Evolutionary conservation across 441 rosid species (phyloP).

Genomic region (Adansonia grandidieri): DNA sequence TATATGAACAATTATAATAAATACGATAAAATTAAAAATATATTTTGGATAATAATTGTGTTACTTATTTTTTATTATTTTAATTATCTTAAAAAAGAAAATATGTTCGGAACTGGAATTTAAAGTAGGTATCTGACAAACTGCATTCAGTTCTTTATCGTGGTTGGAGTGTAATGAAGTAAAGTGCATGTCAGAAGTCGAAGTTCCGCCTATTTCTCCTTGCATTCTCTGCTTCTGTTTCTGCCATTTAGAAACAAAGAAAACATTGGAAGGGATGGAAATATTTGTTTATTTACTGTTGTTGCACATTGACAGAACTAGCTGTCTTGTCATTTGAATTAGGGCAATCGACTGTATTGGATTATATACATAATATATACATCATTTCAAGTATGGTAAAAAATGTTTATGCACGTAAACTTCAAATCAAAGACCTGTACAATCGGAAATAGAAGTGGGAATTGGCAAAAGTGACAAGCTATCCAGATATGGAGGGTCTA

Average conservation of each 20-base stretch:
- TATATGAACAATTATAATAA: too few relatives aligned
- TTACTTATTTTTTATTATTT: too few relatives aligned
- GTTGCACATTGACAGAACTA: constrained; percentile 8
- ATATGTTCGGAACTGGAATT: too few relatives aligned
- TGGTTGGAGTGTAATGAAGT: background rate
- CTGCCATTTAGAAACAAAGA: background rate
- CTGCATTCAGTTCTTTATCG: constrained; percentile 17
- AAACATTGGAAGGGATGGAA: background rate
- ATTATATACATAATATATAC: background rate
- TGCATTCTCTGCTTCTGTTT: too few relatives aligned
- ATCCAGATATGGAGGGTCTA: constrained; percentile 24
- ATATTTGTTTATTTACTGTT: constrained; percentile 30
- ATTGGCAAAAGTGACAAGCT: constrained; percentile 19
- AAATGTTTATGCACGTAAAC: background rate
- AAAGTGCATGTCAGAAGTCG: background rate
- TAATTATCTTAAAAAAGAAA: too few relatives aligned
- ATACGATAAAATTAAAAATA: too few relatives aligned
- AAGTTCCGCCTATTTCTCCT: background rate
- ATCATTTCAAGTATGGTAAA: background rate
- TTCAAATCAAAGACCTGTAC: constrained; percentile 16
- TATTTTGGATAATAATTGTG: too few relatives aligned
- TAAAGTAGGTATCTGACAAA: background rate
- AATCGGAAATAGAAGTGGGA: background rate
- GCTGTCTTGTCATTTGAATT: constrained; percentile 13
- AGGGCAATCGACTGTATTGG: background rate